Base-by-base conservation (phyloP, 305 asterid genomes). In the Fraxinus velutina region DNA sequence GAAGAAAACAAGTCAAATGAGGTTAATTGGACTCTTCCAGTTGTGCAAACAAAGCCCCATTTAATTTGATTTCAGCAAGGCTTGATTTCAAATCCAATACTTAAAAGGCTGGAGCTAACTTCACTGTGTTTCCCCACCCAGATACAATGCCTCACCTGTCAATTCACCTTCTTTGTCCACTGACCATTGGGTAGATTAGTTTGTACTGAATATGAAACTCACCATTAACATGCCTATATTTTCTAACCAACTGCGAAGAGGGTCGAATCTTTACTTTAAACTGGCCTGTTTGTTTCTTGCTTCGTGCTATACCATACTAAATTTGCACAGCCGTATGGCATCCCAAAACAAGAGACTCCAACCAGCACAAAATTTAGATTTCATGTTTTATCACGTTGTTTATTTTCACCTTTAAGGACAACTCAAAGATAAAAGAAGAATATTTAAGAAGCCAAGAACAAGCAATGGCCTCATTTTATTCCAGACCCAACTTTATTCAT, bases 71-170 rank as follows among this genome's bases (percentile, higher is more conserved):
- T 82, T 93, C 88, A 93, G 89, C 94, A 88, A 85, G 94, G 92
- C 86, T 94, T 94, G 83, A 90, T 88, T 88, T 91, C 97, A 80
- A 92, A 89, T 80, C 97, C 98, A 52, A 91, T 86, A 64, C 94
- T 90, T 88, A 27, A 27, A 27, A 27, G 29, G 29, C 29, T 27
- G 29, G 29, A 27, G 29, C 29, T 27, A 27, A 27, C 29, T 27
- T 27, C 29, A 27, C 29, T 27, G 29, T 27, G 29, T 78, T 88
- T 88, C 91, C 44, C 84, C 90, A 62, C 83, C 87, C 7, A 74
- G 76, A 73, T 82, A 83, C 73, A 86, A 55, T 64, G 91, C 80
- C 85, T 88, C 91, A 33, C 90, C 89, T 7, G 85, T 90, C 81
- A 90, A 83, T 52, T 82, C 91, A n/a, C 92, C 90, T 85, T 90